Evolutionary conservation across 495 filamentous ascomycete species (phyloP).

Genomic region (Cryomyces minteri): DNA sequence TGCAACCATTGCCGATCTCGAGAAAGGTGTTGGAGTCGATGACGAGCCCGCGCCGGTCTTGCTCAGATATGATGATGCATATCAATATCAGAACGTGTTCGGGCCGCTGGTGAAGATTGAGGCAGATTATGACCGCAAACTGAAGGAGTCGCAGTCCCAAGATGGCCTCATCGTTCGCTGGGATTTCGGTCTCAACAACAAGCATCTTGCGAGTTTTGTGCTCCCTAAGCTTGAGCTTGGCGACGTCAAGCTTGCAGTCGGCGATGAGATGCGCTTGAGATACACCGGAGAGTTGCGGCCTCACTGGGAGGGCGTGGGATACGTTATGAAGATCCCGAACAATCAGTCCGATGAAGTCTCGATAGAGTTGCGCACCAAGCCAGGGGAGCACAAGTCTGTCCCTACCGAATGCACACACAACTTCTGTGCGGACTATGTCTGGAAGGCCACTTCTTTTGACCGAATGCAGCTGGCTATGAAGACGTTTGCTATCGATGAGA

Average conservation of each 20-base stretch:
- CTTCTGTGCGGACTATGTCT: slow-evolving; percentile 97
- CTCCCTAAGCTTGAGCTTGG: slow-evolving; percentile 94
- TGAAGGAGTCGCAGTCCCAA: slow-evolving; percentile 96
- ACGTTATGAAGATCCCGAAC: slow-evolving; percentile 99
- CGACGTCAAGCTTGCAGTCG: slow-evolving; percentile 94
- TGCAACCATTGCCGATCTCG: slow-evolving; percentile 80
- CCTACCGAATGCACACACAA: slow-evolving; percentile 96
- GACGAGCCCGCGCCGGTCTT: slow-evolving; percentile 90
- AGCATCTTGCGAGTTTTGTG: slow-evolving; percentile 89
- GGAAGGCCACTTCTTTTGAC: slow-evolving; percentile 98
- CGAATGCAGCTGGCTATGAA: slow-evolving; percentile 99
- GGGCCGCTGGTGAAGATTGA: slow-evolving; percentile 97
- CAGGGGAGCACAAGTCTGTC: slow-evolving; percentile 75
- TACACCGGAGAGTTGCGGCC: slow-evolving; percentile 90
- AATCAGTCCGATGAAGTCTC: slow-evolving; percentile 98
- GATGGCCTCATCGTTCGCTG: slow-evolving; percentile 86
- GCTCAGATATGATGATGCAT: slow-evolving; percentile 91
- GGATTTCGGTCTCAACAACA: slow-evolving; percentile 95
- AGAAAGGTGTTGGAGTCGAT: slow-evolving; percentile 84
- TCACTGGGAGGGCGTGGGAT: slow-evolving; percentile 95
- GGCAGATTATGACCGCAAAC: slow-evolving; percentile 97
- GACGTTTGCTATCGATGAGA: slow-evolving; percentile 94
- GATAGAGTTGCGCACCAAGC: slow-evolving; percentile 74
- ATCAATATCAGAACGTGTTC: slow-evolving; percentile 98
- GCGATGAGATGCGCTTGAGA: slow-evolving; percentile 94